Evolutionary conservation across 2,329 filamentous ascomycete genomes (phyloP).

Genomic region (Penicillium nordicum): DNA sequence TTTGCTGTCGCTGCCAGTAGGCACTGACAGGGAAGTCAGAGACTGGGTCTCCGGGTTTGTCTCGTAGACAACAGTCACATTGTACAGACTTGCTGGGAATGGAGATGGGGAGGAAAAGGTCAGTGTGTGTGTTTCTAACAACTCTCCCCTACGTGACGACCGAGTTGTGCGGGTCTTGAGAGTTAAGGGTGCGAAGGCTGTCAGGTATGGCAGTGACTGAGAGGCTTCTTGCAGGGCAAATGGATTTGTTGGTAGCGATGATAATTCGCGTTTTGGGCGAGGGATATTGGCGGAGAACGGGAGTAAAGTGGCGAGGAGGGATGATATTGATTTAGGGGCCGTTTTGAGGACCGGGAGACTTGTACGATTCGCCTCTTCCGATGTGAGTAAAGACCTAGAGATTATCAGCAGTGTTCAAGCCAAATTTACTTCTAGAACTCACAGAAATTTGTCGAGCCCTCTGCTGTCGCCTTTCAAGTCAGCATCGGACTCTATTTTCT

Average conservation of each 20-base stretch:
- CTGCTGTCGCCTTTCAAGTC: slow-evolving; percentile 34
- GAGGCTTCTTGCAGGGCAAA: slow-evolving; percentile 52
- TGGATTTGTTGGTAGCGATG: slow-evolving; percentile 60
- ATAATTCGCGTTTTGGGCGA: slow-evolving; percentile 22
- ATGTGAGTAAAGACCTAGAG: slow-evolving; percentile 32
- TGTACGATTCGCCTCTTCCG: slow-evolving; percentile 26
- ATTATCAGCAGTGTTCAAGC: slow-evolving; percentile 17
- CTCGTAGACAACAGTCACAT: slow-evolving; percentile 34
- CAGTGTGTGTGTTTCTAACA: slow-evolving; percentile 37
- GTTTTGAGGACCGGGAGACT: slow-evolving; percentile 18
- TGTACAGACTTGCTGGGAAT: slow-evolving; percentile 35
- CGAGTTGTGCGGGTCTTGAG: slow-evolving; percentile 43
- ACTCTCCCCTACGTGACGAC: slow-evolving; percentile 15
- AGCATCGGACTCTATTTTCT: slow-evolving; percentile 44
- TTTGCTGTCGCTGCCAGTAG: slow-evolving; percentile 14
- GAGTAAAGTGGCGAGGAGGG: slow-evolving; percentile 40
- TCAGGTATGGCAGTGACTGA: slow-evolving; percentile 66
- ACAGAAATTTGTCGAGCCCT: slow-evolving; percentile 35
- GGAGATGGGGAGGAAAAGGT: slow-evolving; percentile 36
- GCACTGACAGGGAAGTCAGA: slow-evolving; percentile 32
- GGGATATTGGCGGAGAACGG: slow-evolving; percentile 36
- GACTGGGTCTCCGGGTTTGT: slow-evolving; percentile 36
- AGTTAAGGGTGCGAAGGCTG: slow-evolving; percentile 66
- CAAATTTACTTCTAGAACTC: slow-evolving; percentile 12
- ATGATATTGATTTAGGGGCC: slow-evolving; percentile 31